These are phyloP conservation scores for Fusarium nelsonii DNA, from an alignment of 2,329 filamentous ascomycete genomes.

Conservation along the genomic window DNA sequence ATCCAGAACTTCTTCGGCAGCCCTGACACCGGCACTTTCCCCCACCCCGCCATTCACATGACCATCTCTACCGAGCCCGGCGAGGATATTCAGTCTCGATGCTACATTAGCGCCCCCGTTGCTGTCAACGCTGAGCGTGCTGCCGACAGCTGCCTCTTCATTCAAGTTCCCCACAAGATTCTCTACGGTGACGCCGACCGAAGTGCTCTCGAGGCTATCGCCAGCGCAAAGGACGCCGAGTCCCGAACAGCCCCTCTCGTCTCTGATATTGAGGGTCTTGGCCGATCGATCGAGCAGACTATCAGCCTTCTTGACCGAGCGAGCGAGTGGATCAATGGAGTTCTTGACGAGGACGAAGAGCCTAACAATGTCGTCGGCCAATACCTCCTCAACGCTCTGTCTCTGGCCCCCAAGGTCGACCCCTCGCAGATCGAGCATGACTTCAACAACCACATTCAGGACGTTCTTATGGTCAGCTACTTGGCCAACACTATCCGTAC, in stretches of 20 bases:
- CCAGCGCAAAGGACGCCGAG: conserved; percentile 83
- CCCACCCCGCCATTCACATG: conserved; percentile 96
- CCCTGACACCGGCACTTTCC: conserved; percentile 96
- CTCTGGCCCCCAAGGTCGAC: conserved; percentile 94
- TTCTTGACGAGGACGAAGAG: conserved; percentile 92
- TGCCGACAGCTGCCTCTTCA: conserved; percentile 96
- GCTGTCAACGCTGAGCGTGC: conserved; percentile 95
- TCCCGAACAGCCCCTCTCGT: conserved; percentile 78
- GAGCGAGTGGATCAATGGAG: conserved; percentile 89
- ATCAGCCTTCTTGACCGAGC: conserved; percentile 91
- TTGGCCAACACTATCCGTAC: conserved; percentile 98
- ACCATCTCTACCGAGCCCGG: conserved; percentile 93
- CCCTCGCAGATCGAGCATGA: conserved; percentile 90
- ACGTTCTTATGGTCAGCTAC: conserved; percentile 98
- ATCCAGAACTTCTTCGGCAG: conserved; percentile 99
- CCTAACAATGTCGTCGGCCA: conserved; percentile 94
- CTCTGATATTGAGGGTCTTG: conserved; percentile 90
- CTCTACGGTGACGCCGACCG: conserved; percentile 82
- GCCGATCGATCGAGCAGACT: conserved; percentile 87
- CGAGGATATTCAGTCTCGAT: conserved; percentile 87
- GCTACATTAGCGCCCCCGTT: conserved; percentile 95
- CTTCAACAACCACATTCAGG: conserved; percentile 99
- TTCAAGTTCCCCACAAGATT: conserved; percentile 95
- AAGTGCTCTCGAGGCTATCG: conserved; percentile 81
- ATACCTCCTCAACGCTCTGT: conserved; percentile 93